A percentile compares a stretch with the other conserved stretches of the same genome.
Evolutionary conservation across 2,329 filamentous ascomycete genomes (phyloP).

Genomic region (Basipetospora chlamydospora): DNA sequence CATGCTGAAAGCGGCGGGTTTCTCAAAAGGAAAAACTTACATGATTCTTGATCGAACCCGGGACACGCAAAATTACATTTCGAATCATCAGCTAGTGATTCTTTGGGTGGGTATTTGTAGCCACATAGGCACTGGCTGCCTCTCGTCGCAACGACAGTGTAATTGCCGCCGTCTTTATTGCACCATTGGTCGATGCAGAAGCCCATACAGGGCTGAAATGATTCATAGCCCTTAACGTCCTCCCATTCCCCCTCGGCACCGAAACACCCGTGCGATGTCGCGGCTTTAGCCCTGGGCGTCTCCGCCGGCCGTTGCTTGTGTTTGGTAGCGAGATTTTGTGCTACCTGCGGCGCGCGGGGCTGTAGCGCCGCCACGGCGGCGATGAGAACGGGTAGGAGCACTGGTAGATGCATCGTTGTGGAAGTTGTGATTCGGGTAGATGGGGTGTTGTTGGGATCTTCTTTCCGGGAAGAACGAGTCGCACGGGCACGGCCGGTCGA

Average conservation of each 20-base stretch:
- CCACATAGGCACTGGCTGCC: constrained; percentile 61
- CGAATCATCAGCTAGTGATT: constrained; percentile 35
- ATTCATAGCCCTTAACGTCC: constrained; percentile 10
- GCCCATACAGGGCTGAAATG: constrained; percentile 20
- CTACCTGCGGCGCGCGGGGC: too few species aligned
- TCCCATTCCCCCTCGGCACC: constrained; percentile 25
- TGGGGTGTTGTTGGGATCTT: too few species aligned
- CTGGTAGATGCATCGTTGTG: too few species aligned
- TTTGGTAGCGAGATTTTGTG: too few species aligned
- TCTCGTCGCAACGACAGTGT: constrained; percentile 46
- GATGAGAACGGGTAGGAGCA: too few species aligned
- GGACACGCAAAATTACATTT: constrained; percentile 53
- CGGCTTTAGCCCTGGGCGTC: constrained; percentile 20
- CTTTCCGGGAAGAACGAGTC: too few species aligned
- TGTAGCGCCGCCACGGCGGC: too few species aligned
- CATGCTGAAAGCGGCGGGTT: not conserved
- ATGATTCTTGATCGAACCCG: constrained; percentile 47
- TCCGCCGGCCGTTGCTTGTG: constrained; percentile 20
- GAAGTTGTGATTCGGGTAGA: too few species aligned
- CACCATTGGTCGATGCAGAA: constrained; percentile 25
- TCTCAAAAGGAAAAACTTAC: constrained; percentile 30
- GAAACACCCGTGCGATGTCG: constrained; percentile 38
- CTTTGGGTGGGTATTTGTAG: constrained; percentile 45
- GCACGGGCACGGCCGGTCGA: too few species aligned
- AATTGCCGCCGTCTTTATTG: constrained; percentile 25